Conservation (phyloP, 192 early-diverging fungal genomes). For the Coemansia sp. region DNA sequence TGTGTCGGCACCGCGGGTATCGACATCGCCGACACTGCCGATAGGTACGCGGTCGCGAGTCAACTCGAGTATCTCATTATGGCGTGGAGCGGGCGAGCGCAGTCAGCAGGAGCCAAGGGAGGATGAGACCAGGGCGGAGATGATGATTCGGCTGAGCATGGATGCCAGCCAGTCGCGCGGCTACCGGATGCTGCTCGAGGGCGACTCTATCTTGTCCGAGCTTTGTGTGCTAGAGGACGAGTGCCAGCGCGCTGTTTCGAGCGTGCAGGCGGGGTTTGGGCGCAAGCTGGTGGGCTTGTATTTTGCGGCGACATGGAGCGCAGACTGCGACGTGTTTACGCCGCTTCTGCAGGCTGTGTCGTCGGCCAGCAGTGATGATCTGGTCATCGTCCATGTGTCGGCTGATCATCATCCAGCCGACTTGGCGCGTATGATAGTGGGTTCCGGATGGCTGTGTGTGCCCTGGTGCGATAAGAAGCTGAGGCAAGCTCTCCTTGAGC, state of each 20-base stretch:
- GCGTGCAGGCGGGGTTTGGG: conserved; percentile 31
- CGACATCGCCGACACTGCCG: conserved; percentile 40
- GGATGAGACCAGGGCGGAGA: conserved; percentile 23
- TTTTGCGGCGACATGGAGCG: conserved; percentile 56
- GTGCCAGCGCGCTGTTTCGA: conserved; percentile 34
- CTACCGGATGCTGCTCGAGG: conserved; percentile 48
- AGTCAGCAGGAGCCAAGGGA: conserved; percentile 12
- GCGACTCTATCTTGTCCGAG: conserved; percentile 38
- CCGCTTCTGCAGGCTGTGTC: conserved; percentile 37
- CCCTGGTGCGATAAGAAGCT: conserved; percentile 47
- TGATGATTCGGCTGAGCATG: conserved; percentile 52
- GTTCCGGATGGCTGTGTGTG: conserved; percentile 49
- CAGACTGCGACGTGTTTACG: conserved; percentile 55
- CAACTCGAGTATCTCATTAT: conserved; percentile 37
- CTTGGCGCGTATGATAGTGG: conserved; percentile 45
- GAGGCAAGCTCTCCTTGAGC: conserved; percentile 37
- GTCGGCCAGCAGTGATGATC: conserved; percentile 31
- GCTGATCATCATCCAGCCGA: conserved; percentile 50
- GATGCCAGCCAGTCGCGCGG: conserved; percentile 50
- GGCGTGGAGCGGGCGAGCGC: conserved; percentile 6
- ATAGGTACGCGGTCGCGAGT: conserved; percentile 42
- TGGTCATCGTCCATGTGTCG: conserved; percentile 45
- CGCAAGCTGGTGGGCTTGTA: conserved; percentile 38
- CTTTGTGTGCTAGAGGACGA: conserved; percentile 50
- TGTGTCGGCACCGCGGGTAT: not conserved